Percentiles rank a stretch among this genome's conserved stretches.
Conservation (phyloP, 768 basidiomycete species). For the Termitomyces sp. region DNA sequence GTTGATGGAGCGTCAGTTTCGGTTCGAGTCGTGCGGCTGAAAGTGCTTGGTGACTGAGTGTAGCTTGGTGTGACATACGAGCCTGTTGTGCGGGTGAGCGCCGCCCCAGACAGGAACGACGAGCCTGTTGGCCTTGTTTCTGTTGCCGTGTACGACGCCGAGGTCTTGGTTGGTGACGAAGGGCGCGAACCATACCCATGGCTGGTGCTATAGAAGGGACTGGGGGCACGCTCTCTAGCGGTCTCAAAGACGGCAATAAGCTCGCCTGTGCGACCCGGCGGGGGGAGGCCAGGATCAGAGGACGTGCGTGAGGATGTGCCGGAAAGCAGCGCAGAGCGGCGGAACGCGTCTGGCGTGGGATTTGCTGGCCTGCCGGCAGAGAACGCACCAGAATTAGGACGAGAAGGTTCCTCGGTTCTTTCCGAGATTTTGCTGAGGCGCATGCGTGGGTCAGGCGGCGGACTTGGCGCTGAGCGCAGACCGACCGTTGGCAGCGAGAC, state of each 20-base stretch:
- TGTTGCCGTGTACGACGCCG: constrained; percentile 30
- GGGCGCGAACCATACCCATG: constrained; percentile 36
- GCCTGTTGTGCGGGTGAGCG: constrained; percentile 20
- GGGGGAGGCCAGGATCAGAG: constrained; percentile 51
- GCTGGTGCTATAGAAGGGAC: constrained; percentile 29
- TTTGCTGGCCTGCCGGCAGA: constrained; percentile 31
- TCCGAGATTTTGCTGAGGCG: constrained; percentile 77
- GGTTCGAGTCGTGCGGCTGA: constrained; percentile 17
- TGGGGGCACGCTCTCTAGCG: constrained; percentile 31
- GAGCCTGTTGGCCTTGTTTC: constrained; percentile 28
- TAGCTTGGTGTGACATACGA: constrained; percentile 30
- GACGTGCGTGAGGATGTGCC: constrained; percentile 39
- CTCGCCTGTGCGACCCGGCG: constrained; percentile 58
- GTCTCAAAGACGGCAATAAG: constrained; percentile 71
- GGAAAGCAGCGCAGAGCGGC: constrained; percentile 40
- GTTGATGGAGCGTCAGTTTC: constrained; percentile 18
- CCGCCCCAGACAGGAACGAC: constrained; percentile 29
- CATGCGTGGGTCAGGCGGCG: constrained; percentile 30
- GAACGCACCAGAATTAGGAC: constrained; percentile 46
- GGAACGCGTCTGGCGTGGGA: constrained; percentile 38
- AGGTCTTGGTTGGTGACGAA: constrained; percentile 42
- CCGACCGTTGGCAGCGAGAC: constrained; percentile 36
- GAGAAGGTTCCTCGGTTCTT: constrained; percentile 66
- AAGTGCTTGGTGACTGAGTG: constrained; percentile 33
- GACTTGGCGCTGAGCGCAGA: constrained; percentile 26